phyloP scores from a whole-genome alignment of 768 basidiomycete genomes.

The Hygrocybe punicea region DNA sequence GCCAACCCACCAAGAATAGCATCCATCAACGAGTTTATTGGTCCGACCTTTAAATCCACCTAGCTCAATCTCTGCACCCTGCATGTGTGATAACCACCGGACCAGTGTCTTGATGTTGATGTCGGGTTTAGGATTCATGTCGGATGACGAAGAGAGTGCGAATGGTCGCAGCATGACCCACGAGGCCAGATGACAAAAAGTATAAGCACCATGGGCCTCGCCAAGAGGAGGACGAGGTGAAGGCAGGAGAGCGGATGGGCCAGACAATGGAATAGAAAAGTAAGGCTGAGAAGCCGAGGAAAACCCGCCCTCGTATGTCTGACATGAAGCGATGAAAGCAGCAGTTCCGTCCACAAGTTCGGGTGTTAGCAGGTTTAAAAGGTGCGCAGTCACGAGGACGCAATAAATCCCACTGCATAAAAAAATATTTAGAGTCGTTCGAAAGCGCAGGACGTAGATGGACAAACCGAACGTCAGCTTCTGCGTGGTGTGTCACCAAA shows the following conservation, averaged over 20 bases:
- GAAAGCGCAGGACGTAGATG: background rate
- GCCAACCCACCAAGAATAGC: conserved; percentile 99
- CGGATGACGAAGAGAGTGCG: conserved; percentile 22
- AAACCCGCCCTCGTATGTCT: conserved; percentile 98
- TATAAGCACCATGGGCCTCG: conserved; percentile 97
- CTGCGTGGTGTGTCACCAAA: conserved; percentile 78
- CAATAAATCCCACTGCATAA: conserved; percentile 95
- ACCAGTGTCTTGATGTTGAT: conserved; percentile 62
- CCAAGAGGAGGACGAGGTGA: conserved; percentile 73
- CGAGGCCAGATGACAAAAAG: conserved; percentile 86
- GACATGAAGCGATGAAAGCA: conserved; percentile 81
- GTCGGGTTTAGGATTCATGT: conserved; percentile 25
- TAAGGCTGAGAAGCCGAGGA: conserved; percentile 74
- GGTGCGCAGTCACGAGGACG: conserved; percentile 74
- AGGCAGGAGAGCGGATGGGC: conserved; percentile 30
- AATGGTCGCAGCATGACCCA: conserved; percentile 75
- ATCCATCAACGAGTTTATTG: conserved; percentile 99
- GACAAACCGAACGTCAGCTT: conserved; percentile 87
- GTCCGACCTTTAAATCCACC: conserved; percentile 92
- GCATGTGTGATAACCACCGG: conserved; percentile 84
- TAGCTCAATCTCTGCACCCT: conserved; percentile 75
- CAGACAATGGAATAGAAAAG: conserved; percentile 32
- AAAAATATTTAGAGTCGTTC: background rate
- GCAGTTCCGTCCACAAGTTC: conserved; percentile 76
- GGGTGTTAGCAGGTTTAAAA: conserved; percentile 85